Base-by-base conservation (phyloP, 2,329 filamentous ascomycete genomes). In the Tricladium varicosporioides region DNA sequence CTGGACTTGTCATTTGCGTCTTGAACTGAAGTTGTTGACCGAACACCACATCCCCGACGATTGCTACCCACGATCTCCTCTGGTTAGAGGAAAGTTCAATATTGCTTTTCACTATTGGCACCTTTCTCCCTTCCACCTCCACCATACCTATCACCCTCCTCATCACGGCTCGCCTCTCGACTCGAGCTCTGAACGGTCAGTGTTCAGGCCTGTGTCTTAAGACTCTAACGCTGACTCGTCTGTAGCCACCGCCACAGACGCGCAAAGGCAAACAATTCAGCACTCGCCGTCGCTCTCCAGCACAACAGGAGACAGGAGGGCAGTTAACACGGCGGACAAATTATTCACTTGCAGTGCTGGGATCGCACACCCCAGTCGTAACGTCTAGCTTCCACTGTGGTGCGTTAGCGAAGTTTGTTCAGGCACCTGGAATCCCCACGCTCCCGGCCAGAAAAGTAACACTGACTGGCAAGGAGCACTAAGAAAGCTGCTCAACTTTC, bases 381-480 rank as follows among this genome's bases (percentile, higher is more conserved):
- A 42, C 48, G 48, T 51, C 22, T 32, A 32, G 48, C 48, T 40
- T 42, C 48, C 48, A 42, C 48, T 36, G 5, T 51, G 22, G 40
- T 53, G 31, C 32, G 32, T 48, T 48, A 48, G 52, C 31, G 52
- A 15, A 48, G 32, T 40, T 40, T n/a, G 44, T 10, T 47, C 51
- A 53, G 43, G 51, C 51, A 53, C 51, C 27, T 31, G 2, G 13
- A 18, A 42, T 48, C 43, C 51, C 51, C 51, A 48, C 52, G 52
- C 52, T 48, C 27, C n/a, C 46, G 22, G 22, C 46, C 5, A 48
- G 44, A 46, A 16, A 16, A 46, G 44, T 16, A 18, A 46, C 44
- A 5, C 19, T 46, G 44, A 5, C 19, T 46, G 44, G 10, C 13
- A 18, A 16, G 44, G 10, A 15, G 14, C 46, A 48, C n/a, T n/a